phyloP scores from a whole-genome alignment of 345 rosid genomes.

The Angophora floribunda region DNA sequence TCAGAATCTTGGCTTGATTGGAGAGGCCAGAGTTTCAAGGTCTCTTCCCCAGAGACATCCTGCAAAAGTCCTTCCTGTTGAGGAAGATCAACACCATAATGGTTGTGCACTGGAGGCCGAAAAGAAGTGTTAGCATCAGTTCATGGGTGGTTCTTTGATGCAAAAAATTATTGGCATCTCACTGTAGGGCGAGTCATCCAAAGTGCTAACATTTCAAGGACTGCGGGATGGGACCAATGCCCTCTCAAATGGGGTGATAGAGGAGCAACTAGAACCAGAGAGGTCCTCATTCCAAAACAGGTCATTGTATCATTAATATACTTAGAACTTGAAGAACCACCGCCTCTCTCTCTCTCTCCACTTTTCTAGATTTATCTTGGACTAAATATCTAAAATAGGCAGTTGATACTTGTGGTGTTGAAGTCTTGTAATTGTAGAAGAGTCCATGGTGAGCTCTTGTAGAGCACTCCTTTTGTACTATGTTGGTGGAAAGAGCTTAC shows the following conservation, averaged over 20 bases:
- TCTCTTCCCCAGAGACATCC: conserved; percentile 88
- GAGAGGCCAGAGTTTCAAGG: conserved; percentile 67
- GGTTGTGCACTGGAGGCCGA: conserved; percentile 34
- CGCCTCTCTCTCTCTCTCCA: neutral
- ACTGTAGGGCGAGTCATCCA: conserved; percentile 89
- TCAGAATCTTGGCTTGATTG: conserved; percentile 94
- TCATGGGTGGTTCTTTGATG: neutral
- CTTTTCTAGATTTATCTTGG: neutral
- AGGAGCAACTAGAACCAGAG: conserved; percentile 8
- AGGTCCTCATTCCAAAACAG: conserved; percentile 1
- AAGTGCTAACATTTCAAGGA: conserved; percentile 81
- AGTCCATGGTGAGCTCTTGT: neutral
- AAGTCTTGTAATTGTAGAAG: neutral
- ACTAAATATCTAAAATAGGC: neutral
- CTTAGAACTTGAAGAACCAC: neutral
- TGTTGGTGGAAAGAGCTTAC: neutral
- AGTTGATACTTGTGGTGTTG: neutral
- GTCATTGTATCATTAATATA: neutral
- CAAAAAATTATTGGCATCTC: neutral
- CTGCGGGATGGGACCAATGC: conserved; percentile 73
- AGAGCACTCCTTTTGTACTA: neutral
- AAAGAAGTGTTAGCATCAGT: neutral
- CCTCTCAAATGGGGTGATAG: conserved; percentile 92
- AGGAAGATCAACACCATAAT: conserved; percentile 92
- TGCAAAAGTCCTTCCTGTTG: conserved; percentile 74